These are phyloP conservation scores for Tolypocladium guangdongense DNA, from an alignment of 2,329 filamentous ascomycete genomes.

Conservation along the genomic window DNA sequence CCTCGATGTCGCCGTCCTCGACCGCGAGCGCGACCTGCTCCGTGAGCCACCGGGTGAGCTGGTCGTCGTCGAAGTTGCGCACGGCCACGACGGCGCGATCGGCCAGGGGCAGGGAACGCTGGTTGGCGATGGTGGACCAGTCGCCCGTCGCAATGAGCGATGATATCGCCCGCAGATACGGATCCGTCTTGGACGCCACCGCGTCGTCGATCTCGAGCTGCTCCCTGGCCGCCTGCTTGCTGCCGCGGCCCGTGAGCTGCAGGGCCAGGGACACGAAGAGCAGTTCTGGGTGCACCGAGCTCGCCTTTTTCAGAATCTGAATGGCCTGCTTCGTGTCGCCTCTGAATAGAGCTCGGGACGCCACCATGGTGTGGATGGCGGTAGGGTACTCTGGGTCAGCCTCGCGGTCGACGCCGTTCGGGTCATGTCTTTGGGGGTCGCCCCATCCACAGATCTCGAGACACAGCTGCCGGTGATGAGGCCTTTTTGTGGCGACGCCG, in stretches of 20 bases:
- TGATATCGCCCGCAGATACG: slow-evolving; percentile 70
- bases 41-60: slow-evolving; percentile 56
- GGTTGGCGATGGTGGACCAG: slow-evolving; percentile 64
- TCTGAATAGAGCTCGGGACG: slow-evolving; percentile 65
- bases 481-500: slow-evolving; percentile 50
- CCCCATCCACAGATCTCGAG: slow-evolving; percentile 67
- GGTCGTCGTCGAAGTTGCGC: slow-evolving; percentile 50
- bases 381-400: slow-evolving; percentile 37
- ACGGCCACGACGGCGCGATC: slow-evolving; percentile 68
- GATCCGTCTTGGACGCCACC: slow-evolving; percentile 56
- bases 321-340: slow-evolving; percentile 59
- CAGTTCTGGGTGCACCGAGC: slow-evolving; percentile 50
- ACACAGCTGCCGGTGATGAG: slow-evolving; percentile 63
- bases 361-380: slow-evolving; percentile 57
- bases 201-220: slow-evolving; percentile 48
- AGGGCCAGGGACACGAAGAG: slow-evolving; percentile 57
- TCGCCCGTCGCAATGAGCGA: slow-evolving; percentile 66
- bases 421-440: slow-evolving; percentile 37
- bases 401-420: slow-evolving; percentile 30
- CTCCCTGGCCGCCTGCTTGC: slow-evolving; percentile 31
- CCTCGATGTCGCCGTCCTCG: slow-evolving; percentile 61
- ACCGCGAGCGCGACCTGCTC: slow-evolving; percentile 52
- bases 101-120: slow-evolving; percentile 60
- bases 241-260: slow-evolving; percentile 47
- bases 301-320: slow-evolving; percentile 56